Percentiles rank a stretch among this genome's conserved stretches.
phyloP scores from a whole-genome alignment of 164 flowering plant genomes.

The Annona cherimola region DNA sequence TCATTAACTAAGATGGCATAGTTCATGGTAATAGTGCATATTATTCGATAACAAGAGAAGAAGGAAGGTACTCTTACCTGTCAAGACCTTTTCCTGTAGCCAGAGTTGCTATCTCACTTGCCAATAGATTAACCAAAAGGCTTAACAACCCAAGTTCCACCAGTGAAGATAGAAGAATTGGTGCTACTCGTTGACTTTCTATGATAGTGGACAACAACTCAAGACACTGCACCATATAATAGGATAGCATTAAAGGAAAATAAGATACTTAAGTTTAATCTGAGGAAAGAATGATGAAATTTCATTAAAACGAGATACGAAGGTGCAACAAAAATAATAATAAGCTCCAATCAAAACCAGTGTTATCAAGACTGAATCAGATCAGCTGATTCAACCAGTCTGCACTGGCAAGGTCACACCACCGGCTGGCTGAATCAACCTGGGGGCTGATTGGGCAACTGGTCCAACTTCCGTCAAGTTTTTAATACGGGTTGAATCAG shows the following conservation, averaged over 20 bases:
- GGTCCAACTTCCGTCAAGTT: too few relatives aligned
- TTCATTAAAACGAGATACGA: background rate
- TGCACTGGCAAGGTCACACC: too few relatives aligned
- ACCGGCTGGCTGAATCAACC: too few relatives aligned
- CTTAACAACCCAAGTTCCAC: constrained; percentile 61
- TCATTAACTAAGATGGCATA: background rate
- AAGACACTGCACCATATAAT: constrained; percentile 42
- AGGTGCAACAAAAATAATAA: background rate
- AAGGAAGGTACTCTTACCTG: constrained; percentile 41
- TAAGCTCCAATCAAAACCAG: too few relatives aligned
- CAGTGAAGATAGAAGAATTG: constrained; percentile 51
- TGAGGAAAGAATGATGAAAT: background rate
- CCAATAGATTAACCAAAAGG: constrained; percentile 55
- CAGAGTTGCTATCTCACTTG: constrained; percentile 58
- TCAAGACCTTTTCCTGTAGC: constrained; percentile 49
- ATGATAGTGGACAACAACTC: constrained; percentile 54
- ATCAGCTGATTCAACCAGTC: too few relatives aligned
- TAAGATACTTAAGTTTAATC: constrained; percentile 1
- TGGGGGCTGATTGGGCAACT: too few relatives aligned
- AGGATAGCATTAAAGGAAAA: constrained; percentile 5
- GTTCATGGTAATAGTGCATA: background rate
- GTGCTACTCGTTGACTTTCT: constrained; percentile 39
- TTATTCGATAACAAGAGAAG: too few relatives aligned
- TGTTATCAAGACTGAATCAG: too few relatives aligned
- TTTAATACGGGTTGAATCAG: too few relatives aligned